Evolutionary conservation across 2,329 filamentous ascomycete species (phyloP), one percentile per base, ranked within the genome.

Genomic region (Scedosporium boydii): DNA sequence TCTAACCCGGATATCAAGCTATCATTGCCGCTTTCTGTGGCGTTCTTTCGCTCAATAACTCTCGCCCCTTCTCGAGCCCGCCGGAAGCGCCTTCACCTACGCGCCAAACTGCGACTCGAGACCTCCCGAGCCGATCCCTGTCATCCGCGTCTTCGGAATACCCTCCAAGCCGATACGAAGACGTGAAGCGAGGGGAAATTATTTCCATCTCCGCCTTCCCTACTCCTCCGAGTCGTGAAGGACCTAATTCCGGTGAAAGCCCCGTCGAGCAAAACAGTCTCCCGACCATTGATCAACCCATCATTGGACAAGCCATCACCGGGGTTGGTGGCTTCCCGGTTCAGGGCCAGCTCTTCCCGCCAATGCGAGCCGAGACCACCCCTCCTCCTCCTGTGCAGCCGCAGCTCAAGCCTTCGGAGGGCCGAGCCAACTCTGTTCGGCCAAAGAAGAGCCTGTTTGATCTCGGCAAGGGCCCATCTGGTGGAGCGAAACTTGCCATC

Each of bases 121-220:
- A 64, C 57, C 51, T 64, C 58, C 61, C 63, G 21, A 72, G 69
- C 63, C 74, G 73, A 60, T 75, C 78, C 41, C 64, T 78, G 21
- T 76, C 76, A 0, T 77, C 78, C 6, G 74, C 76, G 6, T 74
- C 76, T 56, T 77, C 77, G 16, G 74, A 76, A 14, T 77, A 76
- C 29, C 76, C 78, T 0, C 77, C 78, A 2, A 77, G 72, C 44
- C 77, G 76, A 58, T 82, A 79, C 62, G 78, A 82, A 60, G 79
- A 82, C 58, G 63, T 82, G 3, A 82, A 82, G 67, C 72, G 70
- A 6, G 68, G 71, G n/a, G 75, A 75, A 10, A 69, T 73, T 23
- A 70, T 72, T 58, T 71, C 74, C 1, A 71, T 75, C 23, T 71
- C 72, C 1, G 72, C 74, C 1, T 78, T 77, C 58, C 63, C 70